phyloP scores from a whole-genome alignment of 2,329 filamentous ascomycete genomes.

The Apiospora aurea region DNA sequence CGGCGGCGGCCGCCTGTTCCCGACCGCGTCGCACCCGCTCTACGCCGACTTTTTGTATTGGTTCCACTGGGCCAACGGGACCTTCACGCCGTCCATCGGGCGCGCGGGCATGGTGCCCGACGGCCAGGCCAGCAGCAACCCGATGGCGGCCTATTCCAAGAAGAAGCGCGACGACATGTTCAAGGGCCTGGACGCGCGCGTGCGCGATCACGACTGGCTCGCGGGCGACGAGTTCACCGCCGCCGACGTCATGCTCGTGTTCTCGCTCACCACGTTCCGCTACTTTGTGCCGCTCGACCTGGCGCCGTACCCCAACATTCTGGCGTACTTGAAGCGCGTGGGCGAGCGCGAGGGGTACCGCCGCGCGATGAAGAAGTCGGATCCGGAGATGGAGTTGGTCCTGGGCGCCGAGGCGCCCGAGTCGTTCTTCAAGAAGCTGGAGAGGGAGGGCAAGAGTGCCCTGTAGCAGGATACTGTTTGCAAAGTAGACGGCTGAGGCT shows the following conservation, averaged over 20 bases:
- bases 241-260: constrained; percentile 71
- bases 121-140: constrained; percentile 35
- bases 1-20: constrained; percentile 55
- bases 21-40: constrained; percentile 51
- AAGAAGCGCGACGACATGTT: constrained; percentile 39
- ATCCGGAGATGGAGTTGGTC: constrained; percentile 51
- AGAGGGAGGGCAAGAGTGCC: neutral
- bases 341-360: constrained; percentile 53
- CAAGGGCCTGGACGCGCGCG: constrained; percentile 44
- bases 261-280: constrained; percentile 66
- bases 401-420: constrained; percentile 19
- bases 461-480: neutral
- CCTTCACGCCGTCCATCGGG: constrained; percentile 48
- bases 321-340: constrained; percentile 55
- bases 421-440: neutral
- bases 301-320: constrained; percentile 48
- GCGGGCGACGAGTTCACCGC: constrained; percentile 68
- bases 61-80: constrained; percentile 64
- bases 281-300: constrained; percentile 55
- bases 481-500: no score
- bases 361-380: constrained; percentile 55
- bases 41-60: constrained; percentile 71
- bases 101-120: constrained; percentile 44
- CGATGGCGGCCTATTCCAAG: constrained; percentile 1
- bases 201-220: constrained; percentile 63